phyloP scores from a whole-genome alignment of 192 early-diverging fungal species.

The Coemansia sp. region DNA sequence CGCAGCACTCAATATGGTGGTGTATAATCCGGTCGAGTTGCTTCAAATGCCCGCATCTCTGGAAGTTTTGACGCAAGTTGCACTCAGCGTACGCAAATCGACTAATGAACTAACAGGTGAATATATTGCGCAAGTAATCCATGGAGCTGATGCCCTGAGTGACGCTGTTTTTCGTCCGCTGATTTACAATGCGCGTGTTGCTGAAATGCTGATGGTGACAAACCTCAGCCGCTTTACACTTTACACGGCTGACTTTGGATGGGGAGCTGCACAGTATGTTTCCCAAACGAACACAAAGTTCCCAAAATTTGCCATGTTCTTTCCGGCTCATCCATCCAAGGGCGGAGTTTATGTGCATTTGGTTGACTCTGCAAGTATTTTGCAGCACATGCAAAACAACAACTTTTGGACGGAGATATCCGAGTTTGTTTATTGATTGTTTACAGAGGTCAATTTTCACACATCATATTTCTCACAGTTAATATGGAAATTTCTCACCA shows the following conservation, averaged over 20 bases:
- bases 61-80: not conserved
- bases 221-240: not conserved
- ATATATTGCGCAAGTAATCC: conserved; percentile 9
- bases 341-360: no score
- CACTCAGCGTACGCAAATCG: not conserved
- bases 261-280: conserved; percentile 1
- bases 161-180: not conserved
- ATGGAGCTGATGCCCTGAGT: not conserved
- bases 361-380: no score
- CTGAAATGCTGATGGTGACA: not conserved
- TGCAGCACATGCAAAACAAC: no score
- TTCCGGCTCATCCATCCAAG: not conserved
- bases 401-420: no score
- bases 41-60: conserved; percentile 6
- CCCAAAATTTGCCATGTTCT: no score
- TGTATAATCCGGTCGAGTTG: conserved; percentile 1
- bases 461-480: no score
- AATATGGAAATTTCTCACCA: no score
- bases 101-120: not conserved
- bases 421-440: no score
- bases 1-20: not conserved
- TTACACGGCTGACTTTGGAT: conserved; percentile 16
- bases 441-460: no score
- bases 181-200: not conserved
- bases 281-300: no score